Evolutionary conservation across 2,329 filamentous ascomycete species (phyloP).

Genomic region (Pyricularia pennisetigena): DNA sequence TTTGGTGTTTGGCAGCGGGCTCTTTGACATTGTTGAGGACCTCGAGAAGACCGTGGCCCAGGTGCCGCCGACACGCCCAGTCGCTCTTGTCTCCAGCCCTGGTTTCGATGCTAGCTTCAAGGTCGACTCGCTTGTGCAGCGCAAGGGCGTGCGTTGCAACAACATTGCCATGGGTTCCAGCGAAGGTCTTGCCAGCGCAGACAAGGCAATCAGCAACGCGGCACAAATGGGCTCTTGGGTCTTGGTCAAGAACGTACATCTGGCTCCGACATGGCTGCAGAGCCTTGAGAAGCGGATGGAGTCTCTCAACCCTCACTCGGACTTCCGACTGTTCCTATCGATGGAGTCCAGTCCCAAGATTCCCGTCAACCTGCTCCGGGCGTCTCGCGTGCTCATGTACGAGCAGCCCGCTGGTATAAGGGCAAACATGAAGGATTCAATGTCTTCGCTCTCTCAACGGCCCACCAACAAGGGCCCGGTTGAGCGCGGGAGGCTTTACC

Average conservation of each 20-base stretch:
- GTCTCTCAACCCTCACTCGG: conserved; percentile 82
- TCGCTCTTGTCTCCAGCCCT: conserved; percentile 87
- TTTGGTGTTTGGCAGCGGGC: conserved; percentile 70
- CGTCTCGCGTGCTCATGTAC: conserved; percentile 91
- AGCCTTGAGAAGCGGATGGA: conserved; percentile 96
- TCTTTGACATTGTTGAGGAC: conserved; percentile 80
- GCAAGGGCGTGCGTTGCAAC: conserved; percentile 71
- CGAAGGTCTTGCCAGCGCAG: conserved; percentile 82
- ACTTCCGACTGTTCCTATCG: conserved; percentile 92
- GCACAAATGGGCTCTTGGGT: conserved; percentile 93
- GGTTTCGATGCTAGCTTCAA: conserved; percentile 99
- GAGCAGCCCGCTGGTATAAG: conserved; percentile 94
- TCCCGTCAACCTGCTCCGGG: conserved; percentile 86
- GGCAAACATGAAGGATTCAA: conserved; percentile 97
- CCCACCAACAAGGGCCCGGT: conserved; percentile 68
- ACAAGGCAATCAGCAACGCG: conserved; percentile 90
- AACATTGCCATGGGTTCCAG: conserved; percentile 99
- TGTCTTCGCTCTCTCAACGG: conserved; percentile 70
- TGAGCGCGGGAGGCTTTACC: conserved; percentile 80
- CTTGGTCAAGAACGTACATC: conserved; percentile 95
- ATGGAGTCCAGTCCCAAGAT: conserved; percentile 98
- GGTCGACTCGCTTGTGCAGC: conserved; percentile 87
- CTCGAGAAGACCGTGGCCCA: conserved; percentile 76
- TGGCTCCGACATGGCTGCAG: conserved; percentile 92
- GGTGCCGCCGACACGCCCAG: conserved; percentile 73